These are phyloP conservation scores for Paracamarosporium sp. DNA, from an alignment of 2,329 filamentous ascomycete species.

Conservation along the genomic window DNA sequence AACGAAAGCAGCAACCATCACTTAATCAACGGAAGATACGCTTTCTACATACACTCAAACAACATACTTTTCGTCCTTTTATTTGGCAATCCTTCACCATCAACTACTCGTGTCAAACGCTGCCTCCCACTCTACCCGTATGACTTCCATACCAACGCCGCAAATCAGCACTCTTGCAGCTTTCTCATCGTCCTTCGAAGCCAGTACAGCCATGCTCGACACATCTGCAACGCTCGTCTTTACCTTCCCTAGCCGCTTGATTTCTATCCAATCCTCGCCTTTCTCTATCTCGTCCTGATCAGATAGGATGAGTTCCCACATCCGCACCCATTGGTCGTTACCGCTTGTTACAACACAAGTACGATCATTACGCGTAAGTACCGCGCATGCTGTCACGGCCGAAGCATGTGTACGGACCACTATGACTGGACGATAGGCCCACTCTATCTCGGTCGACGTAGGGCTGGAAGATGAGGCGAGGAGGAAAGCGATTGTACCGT, in stretches of 20 bases:
- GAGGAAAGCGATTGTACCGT: conserved; percentile 73
- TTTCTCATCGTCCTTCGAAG: conserved; percentile 5
- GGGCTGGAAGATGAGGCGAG: conserved; percentile 4
- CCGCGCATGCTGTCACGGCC: conserved; percentile 67
- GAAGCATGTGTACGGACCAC: conserved; percentile 72
- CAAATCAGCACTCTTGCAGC: conserved; percentile 34
- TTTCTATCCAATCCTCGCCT: conserved; percentile 25
- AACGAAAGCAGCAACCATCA: too few species aligned
- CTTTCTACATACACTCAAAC: too few species aligned
- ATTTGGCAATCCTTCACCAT: neutral
- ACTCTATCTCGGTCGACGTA: conserved; percentile 26
- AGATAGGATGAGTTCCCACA: conserved; percentile 49
- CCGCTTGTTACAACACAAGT: conserved; percentile 46
- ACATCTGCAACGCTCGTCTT: conserved; percentile 63
- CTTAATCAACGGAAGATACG: too few species aligned
- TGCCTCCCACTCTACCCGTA: conserved; percentile 17
- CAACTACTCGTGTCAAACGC: neutral
- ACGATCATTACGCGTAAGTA: conserved; percentile 31
- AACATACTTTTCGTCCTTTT: too few species aligned
- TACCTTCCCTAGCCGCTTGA: conserved; percentile 39
- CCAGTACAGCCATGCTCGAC: conserved; percentile 52
- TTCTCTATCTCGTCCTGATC: neutral
- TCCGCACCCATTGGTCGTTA: conserved; percentile 57
- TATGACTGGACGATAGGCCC: conserved; percentile 39
- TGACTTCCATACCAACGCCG: conserved; percentile 44